phyloP scores from a whole-genome alignment of 768 basidiomycete genomes.

The Collybia mongolica region DNA sequence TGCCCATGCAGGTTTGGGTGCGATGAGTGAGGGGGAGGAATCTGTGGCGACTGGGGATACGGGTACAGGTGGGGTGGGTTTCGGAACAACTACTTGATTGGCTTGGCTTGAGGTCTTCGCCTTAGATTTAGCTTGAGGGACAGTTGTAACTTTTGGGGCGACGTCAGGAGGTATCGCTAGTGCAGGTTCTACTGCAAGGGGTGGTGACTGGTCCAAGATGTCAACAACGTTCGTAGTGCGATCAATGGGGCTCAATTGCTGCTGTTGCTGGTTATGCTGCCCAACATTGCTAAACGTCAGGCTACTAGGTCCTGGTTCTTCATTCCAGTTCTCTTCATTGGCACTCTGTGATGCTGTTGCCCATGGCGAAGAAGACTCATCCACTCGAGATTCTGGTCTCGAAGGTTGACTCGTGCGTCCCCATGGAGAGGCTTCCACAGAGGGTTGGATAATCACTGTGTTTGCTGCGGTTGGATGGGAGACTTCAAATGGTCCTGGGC shows the following conservation, averaged over 20 bases:
- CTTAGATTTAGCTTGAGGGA: conserved; percentile 16
- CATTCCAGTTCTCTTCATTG: conserved; percentile 48
- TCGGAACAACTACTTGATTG: conserved; percentile 14
- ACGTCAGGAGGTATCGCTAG: conserved; percentile 12
- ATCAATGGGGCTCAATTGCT: conserved; percentile 27
- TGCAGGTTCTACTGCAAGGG: conserved; percentile 10
- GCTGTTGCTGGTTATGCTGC: conserved; percentile 56
- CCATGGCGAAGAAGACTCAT: conserved; percentile 55
- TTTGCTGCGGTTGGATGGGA: conserved; percentile 41
- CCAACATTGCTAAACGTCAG: conserved; percentile 58
- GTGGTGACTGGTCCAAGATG: conserved; percentile 10
- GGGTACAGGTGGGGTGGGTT: conserved; percentile 12
- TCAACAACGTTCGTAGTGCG: conserved; percentile 9
- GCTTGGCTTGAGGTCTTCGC: conserved; percentile 13
- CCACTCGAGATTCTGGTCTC: conserved; percentile 22
- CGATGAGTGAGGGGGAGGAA: conserved; percentile 21
- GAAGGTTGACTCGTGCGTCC: conserved; percentile 23
- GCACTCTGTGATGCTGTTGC: conserved; percentile 44
- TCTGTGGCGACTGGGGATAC: conserved; percentile 10
- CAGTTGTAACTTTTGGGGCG: conserved; percentile 16
- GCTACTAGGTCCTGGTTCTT: conserved; percentile 40
- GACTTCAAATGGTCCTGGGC: conserved; percentile 42
- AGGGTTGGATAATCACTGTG: conserved; percentile 23
- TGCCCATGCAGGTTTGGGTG: conserved; percentile 59
- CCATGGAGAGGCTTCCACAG: conserved; percentile 37